Evolutionary conservation across 129 eudicot species (phyloP).

Genomic region (Lactuca sativa): DNA sequence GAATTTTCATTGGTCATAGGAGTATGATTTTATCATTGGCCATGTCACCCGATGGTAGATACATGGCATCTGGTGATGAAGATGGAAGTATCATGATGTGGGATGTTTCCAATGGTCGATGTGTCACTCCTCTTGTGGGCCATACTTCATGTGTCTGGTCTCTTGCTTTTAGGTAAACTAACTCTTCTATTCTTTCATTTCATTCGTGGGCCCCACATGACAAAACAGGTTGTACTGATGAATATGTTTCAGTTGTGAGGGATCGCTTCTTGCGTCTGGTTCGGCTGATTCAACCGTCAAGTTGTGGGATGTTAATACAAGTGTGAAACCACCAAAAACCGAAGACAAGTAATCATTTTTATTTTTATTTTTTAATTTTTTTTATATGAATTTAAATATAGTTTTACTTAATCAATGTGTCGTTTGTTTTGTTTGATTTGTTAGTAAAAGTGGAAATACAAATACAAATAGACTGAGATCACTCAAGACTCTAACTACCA

Average conservation of each 20-base stretch:
- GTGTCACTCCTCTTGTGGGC: slow-evolving; percentile 88
- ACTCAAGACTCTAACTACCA: slow-evolving; percentile 85
- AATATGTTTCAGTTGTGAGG: slow-evolving; percentile 75
- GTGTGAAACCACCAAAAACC: slow-evolving; percentile 57
- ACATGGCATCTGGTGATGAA: slow-evolving; percentile 99
- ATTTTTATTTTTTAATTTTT: neutral
- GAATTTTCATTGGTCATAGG: slow-evolving; percentile 94
- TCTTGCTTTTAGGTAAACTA: slow-evolving; percentile 74
- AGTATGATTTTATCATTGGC: slow-evolving; percentile 82
- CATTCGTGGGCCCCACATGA: no score
- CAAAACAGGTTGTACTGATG: no score
- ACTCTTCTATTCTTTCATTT: neutral
- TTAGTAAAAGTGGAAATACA: slow-evolving; percentile 67
- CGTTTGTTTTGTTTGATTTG: neutral
- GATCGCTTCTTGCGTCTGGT: slow-evolving; percentile 98
- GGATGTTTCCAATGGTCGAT: slow-evolving; percentile 92
- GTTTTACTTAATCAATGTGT: neutral
- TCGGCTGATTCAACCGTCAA: slow-evolving; percentile 98
- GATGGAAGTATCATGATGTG: slow-evolving; percentile 98
- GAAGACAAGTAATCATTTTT: slow-evolving; percentile 57
- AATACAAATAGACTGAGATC: slow-evolving; percentile 88
- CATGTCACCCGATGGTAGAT: slow-evolving; percentile 98
- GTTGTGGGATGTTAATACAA: slow-evolving; percentile 87
- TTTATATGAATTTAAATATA: neutral
- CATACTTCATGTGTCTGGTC: slow-evolving; percentile 96